These are phyloP conservation scores for Tricholomella constricta DNA, from an alignment of 768 basidiomycete species.

Conservation along the genomic window DNA sequence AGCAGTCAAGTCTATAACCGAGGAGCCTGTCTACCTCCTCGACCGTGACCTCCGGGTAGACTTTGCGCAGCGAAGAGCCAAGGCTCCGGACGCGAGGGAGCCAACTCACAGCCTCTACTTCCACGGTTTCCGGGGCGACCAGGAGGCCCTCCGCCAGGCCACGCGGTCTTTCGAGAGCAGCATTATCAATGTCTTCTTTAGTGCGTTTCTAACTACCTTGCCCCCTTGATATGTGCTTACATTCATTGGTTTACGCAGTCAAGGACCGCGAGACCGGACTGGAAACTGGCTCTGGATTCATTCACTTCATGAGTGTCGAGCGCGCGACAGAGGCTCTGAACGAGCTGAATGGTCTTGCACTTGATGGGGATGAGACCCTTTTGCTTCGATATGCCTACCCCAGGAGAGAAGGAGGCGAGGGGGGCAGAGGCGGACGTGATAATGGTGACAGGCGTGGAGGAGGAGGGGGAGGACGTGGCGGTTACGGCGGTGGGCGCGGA, in stretches of 20 bases:
- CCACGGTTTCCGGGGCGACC: constrained; percentile 23
- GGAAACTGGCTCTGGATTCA: constrained; percentile 43
- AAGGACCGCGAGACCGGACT: constrained; percentile 34
- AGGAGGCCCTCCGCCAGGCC: constrained; percentile 23
- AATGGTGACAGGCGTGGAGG: constrained; percentile 3
- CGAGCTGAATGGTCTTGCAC: constrained; percentile 37
- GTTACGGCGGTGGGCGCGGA: background rate
- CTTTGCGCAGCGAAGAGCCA: constrained; percentile 30
- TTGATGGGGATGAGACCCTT: constrained; percentile 37
- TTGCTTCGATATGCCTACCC: constrained; percentile 42
- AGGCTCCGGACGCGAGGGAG: background rate
- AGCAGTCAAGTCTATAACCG: constrained; percentile 34
- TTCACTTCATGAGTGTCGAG: constrained; percentile 52
- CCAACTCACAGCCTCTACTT: constrained; percentile 37
- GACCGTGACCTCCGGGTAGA: constrained; percentile 47
- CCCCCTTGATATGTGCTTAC: too few relatives aligned
- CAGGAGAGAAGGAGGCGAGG: constrained; percentile 2
- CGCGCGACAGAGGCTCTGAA: constrained; percentile 50
- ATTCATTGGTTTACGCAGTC: constrained; percentile 23
- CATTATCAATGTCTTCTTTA: constrained; percentile 29
- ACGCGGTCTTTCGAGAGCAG: constrained; percentile 28
- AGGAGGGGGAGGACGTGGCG: background rate
- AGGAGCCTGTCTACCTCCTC: constrained; percentile 51
- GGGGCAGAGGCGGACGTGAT: background rate
- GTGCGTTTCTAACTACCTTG: constrained; percentile 25